phyloP scores from a whole-genome alignment of 2,329 filamentous ascomycete genomes.

The Apiospora phragmitis region DNA sequence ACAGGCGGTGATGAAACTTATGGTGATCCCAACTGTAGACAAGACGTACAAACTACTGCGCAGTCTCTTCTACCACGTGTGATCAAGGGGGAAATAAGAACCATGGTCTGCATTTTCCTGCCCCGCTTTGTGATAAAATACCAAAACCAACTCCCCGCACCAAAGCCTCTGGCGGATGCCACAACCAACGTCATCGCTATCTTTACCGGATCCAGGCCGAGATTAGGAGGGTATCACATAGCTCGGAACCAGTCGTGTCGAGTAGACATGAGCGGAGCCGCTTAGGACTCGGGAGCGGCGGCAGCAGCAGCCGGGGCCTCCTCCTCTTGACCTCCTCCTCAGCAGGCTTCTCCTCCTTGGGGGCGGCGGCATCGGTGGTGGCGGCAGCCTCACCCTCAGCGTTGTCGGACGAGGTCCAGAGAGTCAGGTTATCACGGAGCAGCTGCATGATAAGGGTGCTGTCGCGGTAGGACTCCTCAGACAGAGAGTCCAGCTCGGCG shows the following conservation, averaged over 20 bases:
- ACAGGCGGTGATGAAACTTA: constrained; percentile 9
- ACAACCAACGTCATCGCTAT: constrained; percentile 30
- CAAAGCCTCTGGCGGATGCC: constrained; percentile 31
- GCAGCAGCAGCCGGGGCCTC: constrained; percentile 43
- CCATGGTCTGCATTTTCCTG: constrained; percentile 32
- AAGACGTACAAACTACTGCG: constrained; percentile 11
- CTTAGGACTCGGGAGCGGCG: constrained; percentile 54
- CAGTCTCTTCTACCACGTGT: constrained; percentile 13
- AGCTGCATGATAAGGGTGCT: constrained; percentile 99
- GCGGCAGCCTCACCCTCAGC: constrained; percentile 71
- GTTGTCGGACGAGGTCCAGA: constrained; percentile 95
- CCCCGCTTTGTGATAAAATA: constrained; percentile 23
- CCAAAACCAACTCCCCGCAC: constrained; percentile 32
- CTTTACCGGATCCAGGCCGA: constrained; percentile 35
- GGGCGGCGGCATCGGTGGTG: constrained; percentile 42
- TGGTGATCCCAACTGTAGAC: constrained; percentile 10
- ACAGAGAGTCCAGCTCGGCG: constrained; percentile 95
- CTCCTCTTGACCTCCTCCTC: constrained; percentile 57
- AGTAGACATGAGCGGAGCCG: constrained; percentile 17
- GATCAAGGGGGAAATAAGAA: constrained; percentile 27
- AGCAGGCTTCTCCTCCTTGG: constrained; percentile 58
- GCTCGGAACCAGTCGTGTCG: constrained; percentile 11
- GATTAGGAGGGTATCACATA: constrained; percentile 34
- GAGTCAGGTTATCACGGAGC: constrained; percentile 94
- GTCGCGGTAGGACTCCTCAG: constrained; percentile 97